phyloP scores from a whole-genome alignment of 2,329 filamentous ascomycete genomes.

The Aspergillus spinulosporus region DNA sequence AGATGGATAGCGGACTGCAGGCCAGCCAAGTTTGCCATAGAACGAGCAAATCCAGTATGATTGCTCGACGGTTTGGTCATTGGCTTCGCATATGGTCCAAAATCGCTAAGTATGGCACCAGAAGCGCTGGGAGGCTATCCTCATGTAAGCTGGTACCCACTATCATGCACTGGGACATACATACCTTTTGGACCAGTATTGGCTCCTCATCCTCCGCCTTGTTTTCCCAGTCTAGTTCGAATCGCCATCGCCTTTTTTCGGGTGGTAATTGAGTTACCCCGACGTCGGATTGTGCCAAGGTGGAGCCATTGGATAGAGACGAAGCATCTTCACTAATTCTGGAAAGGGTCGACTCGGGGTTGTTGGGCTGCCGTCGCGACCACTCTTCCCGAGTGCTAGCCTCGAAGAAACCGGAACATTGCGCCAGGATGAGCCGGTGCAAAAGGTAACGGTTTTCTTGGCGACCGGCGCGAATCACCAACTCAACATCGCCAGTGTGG shows the following conservation, averaged over 20 bases:
- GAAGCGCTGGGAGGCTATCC: constrained; percentile 37
- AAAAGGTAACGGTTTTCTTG: constrained; percentile 82
- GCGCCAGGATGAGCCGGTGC: constrained; percentile 80
- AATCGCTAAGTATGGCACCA: constrained; percentile 60
- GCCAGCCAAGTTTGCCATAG: constrained; percentile 73
- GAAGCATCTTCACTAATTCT: constrained; percentile 39
- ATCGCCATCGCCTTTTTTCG: constrained; percentile 72
- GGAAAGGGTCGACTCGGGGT: constrained; percentile 39
- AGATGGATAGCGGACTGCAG: constrained; percentile 56
- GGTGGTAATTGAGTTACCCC: constrained; percentile 40
- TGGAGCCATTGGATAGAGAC: constrained; percentile 38
- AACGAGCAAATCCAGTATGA: constrained; percentile 77
- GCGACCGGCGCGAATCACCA: constrained; percentile 68
- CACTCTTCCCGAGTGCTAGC: constrained; percentile 74
- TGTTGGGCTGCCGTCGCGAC: constrained; percentile 56
- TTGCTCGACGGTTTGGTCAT: constrained; percentile 63
- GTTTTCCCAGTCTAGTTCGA: constrained; percentile 77
- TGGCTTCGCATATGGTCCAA: constrained; percentile 50
- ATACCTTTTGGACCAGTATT: constrained; percentile 81
- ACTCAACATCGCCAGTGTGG: constrained; percentile 89
- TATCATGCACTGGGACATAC: constrained; percentile 22
- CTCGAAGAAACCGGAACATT: constrained; percentile 93
- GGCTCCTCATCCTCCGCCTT: constrained; percentile 72
- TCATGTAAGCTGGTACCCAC: neutral
- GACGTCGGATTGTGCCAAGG: constrained; percentile 40